Conservation (phyloP, 2,329 filamentous ascomycete species). For the Stagonosporopsis rhizophila region DNA sequence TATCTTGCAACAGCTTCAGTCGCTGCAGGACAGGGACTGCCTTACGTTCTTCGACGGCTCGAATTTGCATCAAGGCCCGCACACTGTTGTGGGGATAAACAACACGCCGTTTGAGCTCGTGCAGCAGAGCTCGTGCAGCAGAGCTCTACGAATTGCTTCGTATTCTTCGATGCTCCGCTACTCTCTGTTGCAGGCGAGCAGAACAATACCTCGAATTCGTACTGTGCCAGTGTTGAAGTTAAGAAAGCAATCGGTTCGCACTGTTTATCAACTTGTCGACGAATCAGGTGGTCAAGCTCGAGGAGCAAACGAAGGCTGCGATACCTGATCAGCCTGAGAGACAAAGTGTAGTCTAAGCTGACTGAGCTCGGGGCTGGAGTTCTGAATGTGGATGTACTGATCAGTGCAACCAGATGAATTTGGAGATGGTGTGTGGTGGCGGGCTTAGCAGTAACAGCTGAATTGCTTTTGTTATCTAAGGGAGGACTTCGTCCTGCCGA, state of each 20-base stretch:
- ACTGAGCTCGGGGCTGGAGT: slow-evolving; percentile 24
- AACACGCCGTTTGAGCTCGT: slow-evolving; percentile 66
- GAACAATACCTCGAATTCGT: slow-evolving; percentile 37
- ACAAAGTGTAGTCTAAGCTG: slow-evolving; percentile 31
- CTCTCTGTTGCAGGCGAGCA: slow-evolving; percentile 37
- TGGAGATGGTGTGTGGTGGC: slow-evolving; percentile 39
- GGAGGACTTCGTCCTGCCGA: not conserved
- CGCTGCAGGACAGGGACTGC: slow-evolving; percentile 65
- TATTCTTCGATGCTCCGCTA: slow-evolving; percentile 73
- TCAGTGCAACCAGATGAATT: slow-evolving; percentile 35
- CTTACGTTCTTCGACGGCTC: slow-evolving; percentile 58
- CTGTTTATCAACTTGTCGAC: slow-evolving; percentile 18
- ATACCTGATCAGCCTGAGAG: slow-evolving; percentile 35
- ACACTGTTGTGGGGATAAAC: slow-evolving; percentile 75
- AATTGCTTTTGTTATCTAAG: not conserved
- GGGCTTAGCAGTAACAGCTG: slow-evolving; percentile 31
- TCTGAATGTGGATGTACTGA: slow-evolving; percentile 35
- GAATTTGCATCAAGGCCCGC: slow-evolving; percentile 60
- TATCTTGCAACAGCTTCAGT: slow-evolving; percentile 63
- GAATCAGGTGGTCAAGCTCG: slow-evolving; percentile 24
- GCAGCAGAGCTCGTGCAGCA: slow-evolving; percentile 58
- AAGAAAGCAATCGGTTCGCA: slow-evolving; percentile 29
- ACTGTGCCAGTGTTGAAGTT: slow-evolving; percentile 36
- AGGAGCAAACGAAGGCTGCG: slow-evolving; percentile 31
- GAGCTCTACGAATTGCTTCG: slow-evolving; percentile 64